Evolutionary conservation across 129 eudicot genomes (phyloP).

Genomic region (Cynara cardunculus): DNA sequence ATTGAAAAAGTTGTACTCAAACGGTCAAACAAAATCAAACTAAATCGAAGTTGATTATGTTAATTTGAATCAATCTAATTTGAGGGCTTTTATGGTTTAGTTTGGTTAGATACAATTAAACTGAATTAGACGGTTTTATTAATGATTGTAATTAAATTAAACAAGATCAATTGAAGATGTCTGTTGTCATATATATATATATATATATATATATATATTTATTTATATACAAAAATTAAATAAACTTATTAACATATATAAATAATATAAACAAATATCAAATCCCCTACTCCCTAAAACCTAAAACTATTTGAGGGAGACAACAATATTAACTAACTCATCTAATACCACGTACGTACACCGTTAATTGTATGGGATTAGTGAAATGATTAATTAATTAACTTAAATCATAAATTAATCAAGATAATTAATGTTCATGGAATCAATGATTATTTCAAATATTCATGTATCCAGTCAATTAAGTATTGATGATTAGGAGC

Average conservation of each 20-base stretch:
- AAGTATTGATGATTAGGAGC: background rate
- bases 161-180: no score
- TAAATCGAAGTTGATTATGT: background rate
- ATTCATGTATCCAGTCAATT: no score
- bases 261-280: background rate
- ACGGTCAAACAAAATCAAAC: background rate
- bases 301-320: background rate
- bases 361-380: background rate
- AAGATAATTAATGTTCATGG: background rate
- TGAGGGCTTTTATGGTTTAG: background rate
- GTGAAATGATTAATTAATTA: background rate
- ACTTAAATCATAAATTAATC: background rate
- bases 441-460: background rate
- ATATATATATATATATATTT: no score
- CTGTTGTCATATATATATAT: no score
- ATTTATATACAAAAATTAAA: no score
- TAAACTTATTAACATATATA: background rate
- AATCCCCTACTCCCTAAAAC: background rate
- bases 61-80: background rate
- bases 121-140: background rate
- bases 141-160: background rate
- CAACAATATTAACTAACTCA: background rate
- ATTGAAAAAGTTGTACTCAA: background rate
- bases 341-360: background rate
- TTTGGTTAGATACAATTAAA: background rate